phyloP scores from a whole-genome alignment of 495 filamentous ascomycete species.

The Aspergillus coremiiformis region DNA sequence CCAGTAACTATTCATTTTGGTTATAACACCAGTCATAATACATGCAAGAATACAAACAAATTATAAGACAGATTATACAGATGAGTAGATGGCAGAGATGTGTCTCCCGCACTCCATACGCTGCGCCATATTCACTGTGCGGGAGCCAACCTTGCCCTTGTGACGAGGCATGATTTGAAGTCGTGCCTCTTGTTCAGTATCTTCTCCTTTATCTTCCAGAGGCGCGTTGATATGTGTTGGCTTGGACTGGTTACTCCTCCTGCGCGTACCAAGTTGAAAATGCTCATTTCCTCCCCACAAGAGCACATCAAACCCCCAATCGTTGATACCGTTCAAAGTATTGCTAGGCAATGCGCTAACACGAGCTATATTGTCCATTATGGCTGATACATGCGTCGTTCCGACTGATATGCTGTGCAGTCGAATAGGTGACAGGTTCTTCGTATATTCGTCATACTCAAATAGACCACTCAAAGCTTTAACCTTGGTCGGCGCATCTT shows the following conservation, averaged over 20 bases:
- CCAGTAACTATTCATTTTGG: neutral
- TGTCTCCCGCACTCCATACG: slow-evolving; percentile 78
- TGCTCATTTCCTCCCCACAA: slow-evolving; percentile 95
- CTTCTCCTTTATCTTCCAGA: slow-evolving; percentile 41
- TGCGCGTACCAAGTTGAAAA: slow-evolving; percentile 88
- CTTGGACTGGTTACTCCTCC: slow-evolving; percentile 64
- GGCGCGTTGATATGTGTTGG: slow-evolving; percentile 76
- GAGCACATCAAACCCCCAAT: slow-evolving; percentile 76
- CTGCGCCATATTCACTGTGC: slow-evolving; percentile 73
- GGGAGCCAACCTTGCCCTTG: slow-evolving; percentile 56
- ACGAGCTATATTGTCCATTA: slow-evolving; percentile 71
- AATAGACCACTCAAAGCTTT: slow-evolving; percentile 72
- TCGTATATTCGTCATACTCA: slow-evolving; percentile 72
- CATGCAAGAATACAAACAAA: slow-evolving; percentile 1
- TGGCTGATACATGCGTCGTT: slow-evolving; percentile 67
- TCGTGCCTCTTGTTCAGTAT: slow-evolving; percentile 57
- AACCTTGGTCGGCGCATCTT: slow-evolving; percentile 70
- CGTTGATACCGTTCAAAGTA: slow-evolving; percentile 44
- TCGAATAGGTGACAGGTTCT: slow-evolving; percentile 67
- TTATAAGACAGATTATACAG: slow-evolving; percentile 14
- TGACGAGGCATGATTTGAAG: slow-evolving; percentile 80
- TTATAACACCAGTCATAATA: slow-evolving; percentile 24
- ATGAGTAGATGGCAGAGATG: slow-evolving; percentile 72
- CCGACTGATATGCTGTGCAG: slow-evolving; percentile 65
- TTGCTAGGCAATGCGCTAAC: slow-evolving; percentile 42